Evolutionary conservation across 75 land plant genomes (phyloP), one percentile per base, ranked within the genome.

Genomic region (Chamaecyparis obtusa): DNA sequence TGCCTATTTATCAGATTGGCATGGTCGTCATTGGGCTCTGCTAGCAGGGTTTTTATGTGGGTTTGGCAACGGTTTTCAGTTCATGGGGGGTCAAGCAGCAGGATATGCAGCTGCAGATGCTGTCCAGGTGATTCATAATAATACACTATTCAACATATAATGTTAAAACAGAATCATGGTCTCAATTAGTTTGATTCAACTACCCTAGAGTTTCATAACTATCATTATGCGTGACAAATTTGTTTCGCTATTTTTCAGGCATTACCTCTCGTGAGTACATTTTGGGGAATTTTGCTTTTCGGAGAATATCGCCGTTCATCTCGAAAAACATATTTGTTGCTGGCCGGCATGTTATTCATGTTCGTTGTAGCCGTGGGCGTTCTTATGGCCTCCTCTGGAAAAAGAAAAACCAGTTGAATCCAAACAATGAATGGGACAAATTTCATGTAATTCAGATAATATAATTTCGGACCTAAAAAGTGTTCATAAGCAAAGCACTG

Each of bases 31-130:
- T 0, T 97, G 97, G 99, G 97, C 99, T 10, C 85, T 97, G 21
- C 88, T 95, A 15, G 99, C 99, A 84, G 99, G 99, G 0, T 55
- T 98, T 36, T 87, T 98, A 39, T 97, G 99, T 87, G 99, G 99
- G 1, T 93, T 97, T 74, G 99, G 99, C 27, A 98, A 98, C 85
- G 99, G 97, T 60, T 94, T 98, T 60, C 99, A 97, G 83, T 98
- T 98, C 88, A 98, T 98, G 97, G 99, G 99, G 54, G 99, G 99
- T 48, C 95, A 98, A 89, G 96, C 99, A 88, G 99, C 99, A 15
- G 99, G 99, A 39, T 98, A 98, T 91, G 99, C 99, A 51, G 99
- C 99, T 41, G 99, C 99, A 56, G 99, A 98, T 91, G 93, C 99
- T 86, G 99, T 98, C 72, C 99, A 98, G 97, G 99, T 98, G 14